phyloP scores from a whole-genome alignment of 2,329 filamentous ascomycete species.

The Pseudogymnoascus sp. region DNA sequence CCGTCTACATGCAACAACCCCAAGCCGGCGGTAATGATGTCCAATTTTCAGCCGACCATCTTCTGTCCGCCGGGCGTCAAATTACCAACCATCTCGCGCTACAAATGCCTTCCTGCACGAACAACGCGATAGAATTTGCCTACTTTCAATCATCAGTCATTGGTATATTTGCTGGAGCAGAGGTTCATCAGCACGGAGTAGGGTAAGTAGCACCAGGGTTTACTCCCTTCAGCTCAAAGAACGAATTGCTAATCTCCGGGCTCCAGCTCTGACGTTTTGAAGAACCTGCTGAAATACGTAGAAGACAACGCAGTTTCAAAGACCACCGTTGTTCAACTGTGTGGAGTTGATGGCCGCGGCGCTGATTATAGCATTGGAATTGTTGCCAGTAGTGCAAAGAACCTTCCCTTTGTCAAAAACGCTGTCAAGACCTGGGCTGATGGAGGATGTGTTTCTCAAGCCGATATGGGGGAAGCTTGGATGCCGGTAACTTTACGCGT shows the following conservation, averaged over 20 bases:
- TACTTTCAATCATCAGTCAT: slow-evolving; percentile 2
- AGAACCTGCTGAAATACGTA: background rate
- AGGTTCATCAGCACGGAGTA: background rate
- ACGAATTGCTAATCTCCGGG: background rate
- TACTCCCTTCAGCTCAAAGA: background rate
- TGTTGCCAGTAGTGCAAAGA: background rate
- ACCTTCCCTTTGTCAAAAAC: slow-evolving; percentile 24
- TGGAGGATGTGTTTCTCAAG: background rate
- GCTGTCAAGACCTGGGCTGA: background rate
- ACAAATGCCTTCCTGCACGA: background rate
- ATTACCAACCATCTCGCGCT: background rate
- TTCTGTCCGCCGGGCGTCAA: background rate
- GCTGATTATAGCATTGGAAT: slow-evolving; percentile 4
- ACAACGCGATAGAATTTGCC: background rate
- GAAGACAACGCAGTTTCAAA: background rate
- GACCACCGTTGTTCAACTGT: slow-evolving; percentile 1
- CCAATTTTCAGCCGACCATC: background rate
- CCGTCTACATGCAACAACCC: background rate
- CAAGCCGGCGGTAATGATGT: background rate
- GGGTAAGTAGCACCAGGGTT: background rate
- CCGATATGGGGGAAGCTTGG: background rate
- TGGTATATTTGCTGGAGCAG: slow-evolving; percentile 5
- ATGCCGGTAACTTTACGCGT: background rate
- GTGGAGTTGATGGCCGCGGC: slow-evolving; percentile 10
- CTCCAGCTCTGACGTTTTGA: background rate